Evolutionary conservation across 768 basidiomycete species (phyloP), one percentile per base, ranked within the genome.

Genomic region (Rubroboletus pulcherrimus): DNA sequence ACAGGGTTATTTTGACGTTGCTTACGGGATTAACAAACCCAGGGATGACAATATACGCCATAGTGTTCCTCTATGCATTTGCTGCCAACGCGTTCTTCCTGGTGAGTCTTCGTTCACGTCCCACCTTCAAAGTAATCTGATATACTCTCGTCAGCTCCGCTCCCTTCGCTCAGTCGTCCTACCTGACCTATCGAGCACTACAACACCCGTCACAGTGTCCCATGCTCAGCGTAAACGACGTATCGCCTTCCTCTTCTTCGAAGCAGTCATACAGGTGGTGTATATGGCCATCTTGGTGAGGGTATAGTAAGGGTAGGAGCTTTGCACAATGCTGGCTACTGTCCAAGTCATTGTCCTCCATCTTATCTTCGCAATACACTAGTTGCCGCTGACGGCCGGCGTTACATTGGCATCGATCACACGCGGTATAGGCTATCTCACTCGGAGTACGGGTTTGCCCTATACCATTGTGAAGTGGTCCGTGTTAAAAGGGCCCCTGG

Each of bases 1-100:
- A n/a, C 57, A 95, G 94, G 2, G 91, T 98, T 39, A 95, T 97
- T 61, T 72, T 87, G 12, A 86, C 89, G 2, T 74, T 97, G n/a
- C 69, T 91, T 1, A 83, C 82, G 0, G 83, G 85, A 5, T 79
- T 98, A 42, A 68, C 93, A 39, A 77, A 80, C 8, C 66, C 86
- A 0, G 80, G 83, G 0, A 75, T 78, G 34, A 80, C 86, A 8
- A 62, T 94, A 45, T 90, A 88, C 71, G 78, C 79, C 26, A 45
- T 83, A 10, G 78, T 89, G 3, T 98, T 97, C 67, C 56, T 89
- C 33, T 99, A 99, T 71, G 81, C 84, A 12, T 93, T 95, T 69
- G 74, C 86, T 29, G 89, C 95, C 17, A 96, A 94, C 59, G 93
- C 86, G 0, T 95, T 98, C 75, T 98, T 98, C 82, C 76, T 97